Base-by-base conservation (phyloP, 495 filamentous ascomycete species). In the Niebla homalea region DNA sequence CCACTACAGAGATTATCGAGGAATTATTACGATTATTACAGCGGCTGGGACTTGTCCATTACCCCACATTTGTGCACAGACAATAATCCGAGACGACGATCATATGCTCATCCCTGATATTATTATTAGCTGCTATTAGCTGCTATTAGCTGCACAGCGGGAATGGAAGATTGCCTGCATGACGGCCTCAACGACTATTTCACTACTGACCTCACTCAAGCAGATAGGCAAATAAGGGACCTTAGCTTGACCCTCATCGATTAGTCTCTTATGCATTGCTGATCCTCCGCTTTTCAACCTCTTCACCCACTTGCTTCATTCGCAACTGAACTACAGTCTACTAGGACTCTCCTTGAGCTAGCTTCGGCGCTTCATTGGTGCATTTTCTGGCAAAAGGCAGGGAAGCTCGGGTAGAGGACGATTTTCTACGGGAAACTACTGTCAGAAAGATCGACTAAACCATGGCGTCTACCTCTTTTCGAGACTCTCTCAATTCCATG, bases 401-500 rank as follows among this genome's bases (percentile, higher is more conserved):
- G 53, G 48, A 51, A 55, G 48, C 43, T 48, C 49, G 53, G 42
- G 43, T 46, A 47, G 29, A 51, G 42, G 43, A 23, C 18, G 26
- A 32, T 32, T 44, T n/a, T 43, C 25, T 37, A 32, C 53, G 40
- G 26, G 43, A 48, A 51, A 50, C 47, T 40, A 51, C 38, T 36
- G 50, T 44, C 43, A 48, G 22, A 47, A 20, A 50, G 50, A 53
- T 57, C 51, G 21, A 41, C 50, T 51, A 55, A 25, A 12, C 29
- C 57, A 98, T 98, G 92, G 86, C 92, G 36, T 89, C 89, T 52
- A 71, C 79, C 50, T 85, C 87, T 8, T 97, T 98, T 68, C 78
- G 89, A 53, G 85, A 94, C 63, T 90, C 84, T 20, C 87, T 97
- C 76, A 94, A 88, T 70, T 89, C 87, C 32, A 69, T 98, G 53